Conservation (phyloP, 2,329 filamentous ascomycete genomes). For the Penicillium psychrosexuale region DNA sequence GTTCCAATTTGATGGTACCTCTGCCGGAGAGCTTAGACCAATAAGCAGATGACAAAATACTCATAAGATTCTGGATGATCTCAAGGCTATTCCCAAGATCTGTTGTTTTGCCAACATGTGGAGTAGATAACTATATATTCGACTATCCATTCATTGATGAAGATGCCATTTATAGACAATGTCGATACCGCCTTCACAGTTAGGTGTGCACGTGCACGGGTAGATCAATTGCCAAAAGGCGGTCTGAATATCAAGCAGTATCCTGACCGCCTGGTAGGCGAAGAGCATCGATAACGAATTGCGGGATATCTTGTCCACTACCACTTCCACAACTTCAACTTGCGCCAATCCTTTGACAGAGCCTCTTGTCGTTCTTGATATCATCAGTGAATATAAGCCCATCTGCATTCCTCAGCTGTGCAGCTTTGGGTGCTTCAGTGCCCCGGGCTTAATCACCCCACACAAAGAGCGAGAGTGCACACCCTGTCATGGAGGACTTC, state of each 20-base stretch:
- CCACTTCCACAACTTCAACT: not conserved
- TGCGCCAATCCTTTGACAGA: not conserved
- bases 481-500: slow-evolving; percentile 80
- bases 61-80: too few relatives aligned
- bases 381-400: not conserved
- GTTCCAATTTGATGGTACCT: too few relatives aligned
- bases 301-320: slow-evolving; percentile 1
- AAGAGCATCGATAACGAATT: slow-evolving; percentile 7
- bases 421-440: slow-evolving; percentile 12
- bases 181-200: too few relatives aligned
- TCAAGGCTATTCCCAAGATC: too few relatives aligned
- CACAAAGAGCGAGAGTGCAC: not conserved
- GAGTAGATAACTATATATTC: too few relatives aligned
- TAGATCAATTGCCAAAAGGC: not conserved
- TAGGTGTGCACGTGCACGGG: not conserved
- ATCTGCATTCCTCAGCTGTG: slow-evolving; percentile 4
- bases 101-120: too few relatives aligned
- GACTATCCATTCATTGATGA: too few relatives aligned
- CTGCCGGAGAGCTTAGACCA: too few relatives aligned
- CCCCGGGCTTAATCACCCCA: slow-evolving; percentile 20
- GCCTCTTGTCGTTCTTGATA: not conserved
- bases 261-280: slow-evolving; percentile 6
- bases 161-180: too few relatives aligned
- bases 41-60: too few relatives aligned
- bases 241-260: not conserved